Evolutionary conservation across 495 filamentous ascomycete genomes (phyloP), one percentile per base, ranked within the genome.

Genomic region (Aspergillus taichungensis): DNA sequence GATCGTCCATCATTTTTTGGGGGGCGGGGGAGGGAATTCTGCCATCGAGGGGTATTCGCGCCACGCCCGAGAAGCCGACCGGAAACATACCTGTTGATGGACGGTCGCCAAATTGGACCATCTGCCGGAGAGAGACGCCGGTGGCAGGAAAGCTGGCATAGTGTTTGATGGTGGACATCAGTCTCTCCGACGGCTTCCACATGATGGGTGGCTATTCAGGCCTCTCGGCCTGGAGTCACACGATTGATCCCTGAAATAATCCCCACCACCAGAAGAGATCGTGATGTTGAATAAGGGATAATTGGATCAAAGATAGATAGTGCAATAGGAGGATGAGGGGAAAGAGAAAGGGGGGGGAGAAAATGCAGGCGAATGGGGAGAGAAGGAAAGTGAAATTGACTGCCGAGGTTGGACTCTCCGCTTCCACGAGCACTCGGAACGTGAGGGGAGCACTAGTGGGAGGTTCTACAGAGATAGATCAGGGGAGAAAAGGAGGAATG

Each of bases 111-210:
- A 97, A 98, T 64, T 97, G 92, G 39, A 98, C 92, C 92, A 97
- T 97, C 73, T 98, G 92, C 62, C 92, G 77, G 63, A 98, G 72
- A 56, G 88, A 95, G 55, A 95, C 90, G 50, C 92, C 92, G 33
- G 94, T 98, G 47, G 92, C 92, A 46, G 94, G 94, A 67, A 97
- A 97, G 73, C 80, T 84, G 61, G 87, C 85, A 77, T 96, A 96
- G 74, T 96, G 91, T 64, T 85, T 88, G 85, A 98, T 98, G 80
- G 85, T 95, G 53, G 94, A 84, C 88, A 95, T 91, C 83, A 98
- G 66, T 68, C 78, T 72, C 68, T 92, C 86, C 42, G 86, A 83
- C 66, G 77, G 79, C 73, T 84, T 94, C 90, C 90, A 96, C 85
- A 89, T 89, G 50, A 56, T 82, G 70, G 46, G 47, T 45, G 45